These are phyloP conservation scores for Ogataea thermomethanolica DNA, from an alignment of 805 yeast genomes.

Conservation along the genomic window DNA sequence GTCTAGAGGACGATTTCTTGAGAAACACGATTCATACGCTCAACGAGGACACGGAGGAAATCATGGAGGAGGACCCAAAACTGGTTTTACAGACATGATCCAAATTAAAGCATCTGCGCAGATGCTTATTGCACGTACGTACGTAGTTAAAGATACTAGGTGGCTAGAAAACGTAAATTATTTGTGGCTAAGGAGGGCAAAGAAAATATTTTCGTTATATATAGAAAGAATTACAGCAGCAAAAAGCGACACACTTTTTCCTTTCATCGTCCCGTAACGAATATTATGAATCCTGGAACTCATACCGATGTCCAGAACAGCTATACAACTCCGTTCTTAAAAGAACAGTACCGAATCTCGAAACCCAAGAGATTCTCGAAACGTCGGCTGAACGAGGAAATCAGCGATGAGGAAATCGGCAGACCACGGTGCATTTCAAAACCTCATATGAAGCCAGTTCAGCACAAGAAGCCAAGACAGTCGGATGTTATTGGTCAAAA, in stretches of 20 bases:
- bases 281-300: no score
- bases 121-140: not conserved
- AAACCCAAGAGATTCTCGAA: conserved; percentile 21
- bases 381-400: conserved; percentile 16
- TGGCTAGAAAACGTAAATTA: conserved; percentile 1
- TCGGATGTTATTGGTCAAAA: conserved; percentile 50
- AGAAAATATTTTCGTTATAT: conserved; percentile 4
- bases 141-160: not conserved
- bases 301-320: no score
- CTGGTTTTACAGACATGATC: not conserved
- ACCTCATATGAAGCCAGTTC: conserved; percentile 4
- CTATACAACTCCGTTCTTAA: conserved; percentile 5
- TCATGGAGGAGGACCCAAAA: not conserved
- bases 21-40: conserved; percentile 7
- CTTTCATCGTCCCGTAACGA: not conserved
- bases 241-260: not conserved
- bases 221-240: conserved; percentile 7
- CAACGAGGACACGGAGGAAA: conserved; percentile 15
- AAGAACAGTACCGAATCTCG: conserved; percentile 15
- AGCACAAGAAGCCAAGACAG: conserved; percentile 35
- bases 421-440: conserved; percentile 3
- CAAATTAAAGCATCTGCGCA: conserved; percentile 4
- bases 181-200: conserved; percentile 10
- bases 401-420: conserved; percentile 13
- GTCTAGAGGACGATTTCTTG: conserved; percentile 13